These are phyloP conservation scores for Ploettnerulaceae sp. DNA, from an alignment of 2,329 filamentous ascomycete species.

Conservation along the genomic window DNA sequence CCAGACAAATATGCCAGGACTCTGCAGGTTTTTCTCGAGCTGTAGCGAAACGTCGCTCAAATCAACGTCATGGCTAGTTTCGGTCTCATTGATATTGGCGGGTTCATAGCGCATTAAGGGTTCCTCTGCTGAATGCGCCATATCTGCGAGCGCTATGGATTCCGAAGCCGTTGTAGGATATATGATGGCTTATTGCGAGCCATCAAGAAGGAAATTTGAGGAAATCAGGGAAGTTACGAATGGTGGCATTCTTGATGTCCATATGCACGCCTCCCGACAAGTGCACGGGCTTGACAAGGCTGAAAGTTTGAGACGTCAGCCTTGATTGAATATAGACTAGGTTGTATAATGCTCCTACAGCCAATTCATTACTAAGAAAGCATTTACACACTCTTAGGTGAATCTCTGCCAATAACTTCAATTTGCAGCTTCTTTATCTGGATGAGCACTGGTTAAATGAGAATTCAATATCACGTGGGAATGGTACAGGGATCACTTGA, in stretches of 20 bases:
- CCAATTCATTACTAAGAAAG: too few species aligned
- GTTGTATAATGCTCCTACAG: too few species aligned
- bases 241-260: neutral
- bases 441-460: too few species aligned
- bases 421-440: too few species aligned
- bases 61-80: conserved; percentile 18
- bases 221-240: neutral
- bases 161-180: conserved; percentile 8
- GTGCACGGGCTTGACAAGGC: neutral
- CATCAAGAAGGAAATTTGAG: neutral
- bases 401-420: too few species aligned
- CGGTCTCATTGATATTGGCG: conserved; percentile 14
- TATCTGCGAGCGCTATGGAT: conserved; percentile 22
- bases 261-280: neutral
- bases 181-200: conserved; percentile 7
- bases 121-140: conserved; percentile 30
- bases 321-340: neutral
- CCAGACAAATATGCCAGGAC: conserved; percentile 49
- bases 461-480: neutral
- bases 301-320: neutral
- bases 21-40: conserved; percentile 29
- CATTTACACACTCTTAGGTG: too few species aligned
- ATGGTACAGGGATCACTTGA: neutral
- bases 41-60: conserved; percentile 25
- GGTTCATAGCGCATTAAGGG: conserved; percentile 28